phyloP scores from a whole-genome alignment of 352 stramenopile genomes.

The Globisporangium barbulae region DNA sequence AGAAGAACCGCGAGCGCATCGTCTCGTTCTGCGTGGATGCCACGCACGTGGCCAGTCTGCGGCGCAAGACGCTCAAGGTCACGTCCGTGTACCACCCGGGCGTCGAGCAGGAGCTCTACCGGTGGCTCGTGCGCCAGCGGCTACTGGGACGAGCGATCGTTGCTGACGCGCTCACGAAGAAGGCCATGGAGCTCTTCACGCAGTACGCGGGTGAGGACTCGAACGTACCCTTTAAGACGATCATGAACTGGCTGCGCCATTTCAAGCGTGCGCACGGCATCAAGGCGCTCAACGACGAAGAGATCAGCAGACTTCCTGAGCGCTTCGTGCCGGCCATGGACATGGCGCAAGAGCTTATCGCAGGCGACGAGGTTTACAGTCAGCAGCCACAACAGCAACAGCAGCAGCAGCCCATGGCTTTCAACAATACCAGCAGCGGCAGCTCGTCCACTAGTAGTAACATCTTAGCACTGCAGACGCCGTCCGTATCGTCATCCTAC shows the following conservation, averaged over 20 bases:
- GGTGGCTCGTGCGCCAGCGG: conserved; percentile 75
- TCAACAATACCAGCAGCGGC: neutral
- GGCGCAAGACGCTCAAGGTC: conserved; percentile 70
- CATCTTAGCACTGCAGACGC: neutral
- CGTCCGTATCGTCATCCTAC: neutral
- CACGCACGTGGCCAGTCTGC: conserved; percentile 67
- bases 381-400: neutral
- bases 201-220: conserved; percentile 51
- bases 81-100: conserved; percentile 69
- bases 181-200: conserved; percentile 64
- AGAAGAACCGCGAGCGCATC: conserved; percentile 82
- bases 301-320: conserved; percentile 47
- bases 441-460: neutral
- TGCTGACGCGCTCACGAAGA: conserved; percentile 42
- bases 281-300: conserved; percentile 44
- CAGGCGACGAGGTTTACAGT: neutral
- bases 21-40: conserved; percentile 72
- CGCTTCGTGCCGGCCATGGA: conserved; percentile 67
- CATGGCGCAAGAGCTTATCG: conserved; percentile 16
- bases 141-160: conserved; percentile 43
- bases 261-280: conserved; percentile 69
- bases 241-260: conserved; percentile 58
- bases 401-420: neutral
- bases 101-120: conserved; percentile 81
- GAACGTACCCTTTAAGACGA: conserved; percentile 36